Evolutionary conservation across 2,329 filamentous ascomycete genomes (phyloP), one percentile per base, ranked within the genome.

Genomic region (Cladophialophora psammophila): DNA sequence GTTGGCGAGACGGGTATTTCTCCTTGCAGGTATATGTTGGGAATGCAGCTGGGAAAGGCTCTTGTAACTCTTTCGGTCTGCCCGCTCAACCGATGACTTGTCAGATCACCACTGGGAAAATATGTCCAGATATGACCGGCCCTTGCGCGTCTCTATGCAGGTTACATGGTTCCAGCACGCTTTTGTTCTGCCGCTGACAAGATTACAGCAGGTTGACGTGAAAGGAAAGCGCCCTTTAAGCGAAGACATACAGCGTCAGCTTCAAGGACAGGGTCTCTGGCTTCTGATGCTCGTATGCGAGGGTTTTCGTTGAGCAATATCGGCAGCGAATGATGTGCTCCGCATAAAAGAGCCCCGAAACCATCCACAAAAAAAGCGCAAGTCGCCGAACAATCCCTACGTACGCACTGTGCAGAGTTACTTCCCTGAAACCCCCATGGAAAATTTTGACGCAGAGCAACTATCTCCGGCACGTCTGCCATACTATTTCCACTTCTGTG

Each of bases 21-120:
- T 48, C 42, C 13, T 48, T 48, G 18, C 42, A 48, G 15, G 42
- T 18, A 26, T 8, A 12, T 48, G 18, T 48, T 48, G 42, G 18
- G 7, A 48, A 48, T 5, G 7, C 18, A 26, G 42, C 9, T 12
- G 20, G 42, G 42, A 48, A 26, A 12, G 45, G 7, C 42, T 48
- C 40, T 32, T 18, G 26, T 13, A 8, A 60, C 31, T 26, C 12
- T 34, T 48, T 36, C 40, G 31, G 38, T 35, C 3, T 26, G 9
- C 18, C 26, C 31, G 57, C 20, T n/a, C 32, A 45, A 15, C 34
- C 18, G 45, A 32, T 15, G 12, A 36, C 13, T 35, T 20, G 38
- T 50, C 57, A 60, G 38, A 31, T 48, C n/a, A 15, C 18, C 38
- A 38, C 31, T 53, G 48, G 52, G 60, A 60, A 60, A 60, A 35